Percentiles rank a stretch among this genome's conserved stretches.
These are phyloP conservation scores for Mycena epipterygia DNA, from an alignment of 768 basidiomycete genomes.

Conservation along the genomic window DNA sequence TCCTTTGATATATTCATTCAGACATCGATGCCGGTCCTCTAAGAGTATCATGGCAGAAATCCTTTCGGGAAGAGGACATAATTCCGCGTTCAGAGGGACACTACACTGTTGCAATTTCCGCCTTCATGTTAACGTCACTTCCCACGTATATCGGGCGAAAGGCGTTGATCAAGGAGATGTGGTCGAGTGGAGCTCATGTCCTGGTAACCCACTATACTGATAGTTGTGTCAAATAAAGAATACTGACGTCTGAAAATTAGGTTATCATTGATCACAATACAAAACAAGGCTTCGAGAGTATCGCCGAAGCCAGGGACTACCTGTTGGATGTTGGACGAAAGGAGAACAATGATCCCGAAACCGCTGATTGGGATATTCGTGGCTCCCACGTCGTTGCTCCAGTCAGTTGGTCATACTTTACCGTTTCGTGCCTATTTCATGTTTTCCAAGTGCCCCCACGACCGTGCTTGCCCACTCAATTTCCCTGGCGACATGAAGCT, in stretches of 20 bases:
- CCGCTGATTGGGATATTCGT: slow-evolving; percentile 49
- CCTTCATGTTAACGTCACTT: slow-evolving; percentile 88
- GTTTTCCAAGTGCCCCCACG: slow-evolving; percentile 87
- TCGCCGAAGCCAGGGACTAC: slow-evolving; percentile 84
- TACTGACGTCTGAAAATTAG: slow-evolving; percentile 53
- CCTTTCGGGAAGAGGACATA: slow-evolving; percentile 63
- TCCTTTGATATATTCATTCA: slow-evolving; percentile 39
- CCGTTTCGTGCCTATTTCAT: slow-evolving; percentile 7
- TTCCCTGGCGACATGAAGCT: slow-evolving; percentile 65
- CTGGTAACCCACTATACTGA: slow-evolving; percentile 64
- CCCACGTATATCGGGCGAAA: slow-evolving; percentile 72
- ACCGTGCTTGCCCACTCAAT: slow-evolving; percentile 84
- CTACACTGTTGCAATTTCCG: slow-evolving; percentile 80
- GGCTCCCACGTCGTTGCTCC: slow-evolving; percentile 93
- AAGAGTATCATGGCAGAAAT: slow-evolving; percentile 67
- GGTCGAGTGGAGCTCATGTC: slow-evolving; percentile 90
- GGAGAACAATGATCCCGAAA: slow-evolving; percentile 65
- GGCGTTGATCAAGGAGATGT: slow-evolving; percentile 84
- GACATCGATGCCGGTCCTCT: slow-evolving; percentile 63
- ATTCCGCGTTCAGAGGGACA: slow-evolving; percentile 58
- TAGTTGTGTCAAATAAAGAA: slow-evolving; percentile 14
- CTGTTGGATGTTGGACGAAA: slow-evolving; percentile 74
- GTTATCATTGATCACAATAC: slow-evolving; percentile 90
- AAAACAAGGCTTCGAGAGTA: slow-evolving; percentile 77
- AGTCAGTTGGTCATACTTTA: slow-evolving; percentile 59